Base-by-base conservation (phyloP, 1,284 basidiomycete genomes). In the Apiotrichum gracile region DNA sequence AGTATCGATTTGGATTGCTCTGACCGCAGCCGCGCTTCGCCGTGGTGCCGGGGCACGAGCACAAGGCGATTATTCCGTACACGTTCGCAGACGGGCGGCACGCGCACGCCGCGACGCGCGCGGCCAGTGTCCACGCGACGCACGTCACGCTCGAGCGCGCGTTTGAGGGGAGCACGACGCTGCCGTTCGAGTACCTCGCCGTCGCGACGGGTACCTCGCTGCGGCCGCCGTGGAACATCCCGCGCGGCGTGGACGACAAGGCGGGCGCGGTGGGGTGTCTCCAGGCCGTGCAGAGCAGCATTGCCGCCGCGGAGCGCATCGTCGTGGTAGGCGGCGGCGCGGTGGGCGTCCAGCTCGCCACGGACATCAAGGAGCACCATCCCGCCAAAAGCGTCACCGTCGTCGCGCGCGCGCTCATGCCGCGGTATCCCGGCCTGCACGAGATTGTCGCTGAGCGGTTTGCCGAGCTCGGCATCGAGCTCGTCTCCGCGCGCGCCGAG, bases 391-490 rank as follows among this genome's bases (percentile, higher is more conserved):
- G 71, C 3, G 81, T 87, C 2, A 85, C 84, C 0, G 76, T 87
- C n/a, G 73, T 87, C 0, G 85, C 87, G 65, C 85, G 84, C 17
- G 78, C 77, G 22, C 76, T 87, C 7, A 74, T 87, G 21, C 83
- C 83, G 0, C 69, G 77, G 16, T 87, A 85, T 50, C 66, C 76
- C 22, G 74, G 65, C 33, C 78, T 87, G 74, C 82, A 85, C 61
- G 72, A 76, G 0, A 54, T 76, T 35, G 54, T 68, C 70, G 14
- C 53, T 62, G 50, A 61, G 62, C 37, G 75, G 19, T 64, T 75
- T 24, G 54, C 69, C 5, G 72, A 73, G 33, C 63, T 77, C 16
- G 76, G 75, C 0, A 63, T 80, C 19, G 74, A 73, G 3, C 53
- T 60, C 16, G 49, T 60, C 19, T 40, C 56, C 27, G 53, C 62